phyloP scores from a whole-genome alignment of 768 basidiomycete species.

The Macrocybe gigantea region DNA sequence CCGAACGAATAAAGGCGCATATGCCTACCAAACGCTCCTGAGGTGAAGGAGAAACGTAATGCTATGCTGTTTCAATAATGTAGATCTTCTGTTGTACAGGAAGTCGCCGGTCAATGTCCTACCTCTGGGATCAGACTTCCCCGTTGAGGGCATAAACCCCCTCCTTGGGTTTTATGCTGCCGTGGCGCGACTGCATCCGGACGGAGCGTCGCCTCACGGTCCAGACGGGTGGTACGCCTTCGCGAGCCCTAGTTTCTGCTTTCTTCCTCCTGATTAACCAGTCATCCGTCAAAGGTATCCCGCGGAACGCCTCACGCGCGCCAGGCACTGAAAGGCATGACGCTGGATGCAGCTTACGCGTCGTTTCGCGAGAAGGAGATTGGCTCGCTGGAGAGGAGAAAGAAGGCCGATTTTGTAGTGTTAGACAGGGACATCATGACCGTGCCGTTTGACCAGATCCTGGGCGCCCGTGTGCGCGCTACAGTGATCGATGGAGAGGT shows the following conservation, averaged over 20 bases:
- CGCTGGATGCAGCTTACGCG: slow-evolving; percentile 66
- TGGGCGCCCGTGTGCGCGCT: slow-evolving; percentile 50
- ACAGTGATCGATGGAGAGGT: slow-evolving; percentile 61
- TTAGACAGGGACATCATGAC: slow-evolving; percentile 64
- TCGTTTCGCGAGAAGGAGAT: slow-evolving; percentile 53
- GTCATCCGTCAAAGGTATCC: neutral
- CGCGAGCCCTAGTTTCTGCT: neutral
- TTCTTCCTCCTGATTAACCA: neutral
- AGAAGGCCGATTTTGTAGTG: slow-evolving; percentile 66
- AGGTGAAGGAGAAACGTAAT: slow-evolving; percentile 34
- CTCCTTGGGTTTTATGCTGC: slow-evolving; percentile 89
- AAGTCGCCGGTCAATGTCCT: slow-evolving; percentile 49
- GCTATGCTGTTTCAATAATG: neutral
- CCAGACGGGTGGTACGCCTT: slow-evolving; percentile 66
- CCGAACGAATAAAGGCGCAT: slow-evolving; percentile 82
- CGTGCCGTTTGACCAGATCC: slow-evolving; percentile 40
- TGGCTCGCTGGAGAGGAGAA: slow-evolving; percentile 60
- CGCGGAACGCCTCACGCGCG: neutral
- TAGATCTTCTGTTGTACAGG: slow-evolving; percentile 21
- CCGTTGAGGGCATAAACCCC: slow-evolving; percentile 88
- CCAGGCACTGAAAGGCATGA: slow-evolving; percentile 47
- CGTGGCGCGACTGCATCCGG: slow-evolving; percentile 59
- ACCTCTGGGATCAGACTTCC: slow-evolving; percentile 91
- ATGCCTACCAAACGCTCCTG: slow-evolving; percentile 80
- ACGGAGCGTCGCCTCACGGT: slow-evolving; percentile 81